Percentiles rank a stretch among this genome's conserved stretches.
Conservation (phyloP, 192 early-diverging fungal genomes). For the Backusella sp. region DNA sequence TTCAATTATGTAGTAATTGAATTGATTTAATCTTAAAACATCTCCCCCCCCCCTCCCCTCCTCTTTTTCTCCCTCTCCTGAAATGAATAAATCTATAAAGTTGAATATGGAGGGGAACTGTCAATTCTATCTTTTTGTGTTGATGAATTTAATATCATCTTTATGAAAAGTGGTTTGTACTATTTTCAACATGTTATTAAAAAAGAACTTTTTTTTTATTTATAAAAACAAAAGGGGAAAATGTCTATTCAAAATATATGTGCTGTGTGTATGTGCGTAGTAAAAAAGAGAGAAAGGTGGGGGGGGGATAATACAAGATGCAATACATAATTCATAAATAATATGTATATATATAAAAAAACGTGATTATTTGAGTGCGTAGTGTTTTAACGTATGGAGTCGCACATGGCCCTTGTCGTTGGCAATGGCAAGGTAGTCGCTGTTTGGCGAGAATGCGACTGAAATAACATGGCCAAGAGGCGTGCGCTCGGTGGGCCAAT, state of each 20-base stretch:
- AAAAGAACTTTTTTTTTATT: not conserved
- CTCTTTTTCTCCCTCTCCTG: no score
- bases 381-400: slow-evolving; percentile 79
- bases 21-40: no score
- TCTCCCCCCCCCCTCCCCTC: no score
- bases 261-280: not conserved
- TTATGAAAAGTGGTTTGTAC: no score
- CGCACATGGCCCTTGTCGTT: slow-evolving; percentile 89
- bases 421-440: slow-evolving; percentile 87
- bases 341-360: not conserved
- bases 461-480: slow-evolving; percentile 79
- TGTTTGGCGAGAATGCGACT: slow-evolving; percentile 87
- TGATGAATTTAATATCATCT: no score
- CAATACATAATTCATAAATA: no score
- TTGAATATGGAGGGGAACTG: no score
- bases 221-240: not conserved
- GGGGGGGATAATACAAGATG: not conserved
- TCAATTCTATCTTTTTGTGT: no score
- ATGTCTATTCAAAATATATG: slow-evolving; percentile 1
- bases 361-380: slow-evolving; percentile 27
- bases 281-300: not conserved
- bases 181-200: not conserved
- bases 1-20: no score
- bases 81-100: no score
- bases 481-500: slow-evolving; percentile 90